phyloP scores from a whole-genome alignment of 257 asterid species.

The Scutellaria baicalensis region DNA sequence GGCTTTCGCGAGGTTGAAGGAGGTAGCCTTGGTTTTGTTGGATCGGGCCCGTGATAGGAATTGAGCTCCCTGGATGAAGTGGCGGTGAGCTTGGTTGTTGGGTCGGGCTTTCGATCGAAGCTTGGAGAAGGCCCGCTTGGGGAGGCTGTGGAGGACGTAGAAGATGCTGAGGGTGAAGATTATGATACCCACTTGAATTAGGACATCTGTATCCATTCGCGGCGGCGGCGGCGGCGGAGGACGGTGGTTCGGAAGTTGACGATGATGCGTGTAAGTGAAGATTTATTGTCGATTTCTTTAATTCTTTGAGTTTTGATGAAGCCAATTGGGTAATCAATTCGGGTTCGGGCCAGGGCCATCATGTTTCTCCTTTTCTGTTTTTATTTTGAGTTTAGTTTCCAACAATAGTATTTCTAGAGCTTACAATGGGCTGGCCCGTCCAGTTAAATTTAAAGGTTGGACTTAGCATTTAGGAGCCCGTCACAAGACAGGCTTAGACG shows the following conservation, averaged over 20 bases:
- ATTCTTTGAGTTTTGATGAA: neutral
- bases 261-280: neutral
- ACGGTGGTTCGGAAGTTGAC: neutral
- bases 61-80: slow-evolving; percentile 80
- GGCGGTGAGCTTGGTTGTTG: slow-evolving; percentile 58
- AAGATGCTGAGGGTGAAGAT: slow-evolving; percentile 49
- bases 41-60: slow-evolving; percentile 78
- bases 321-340: neutral
- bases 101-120: slow-evolving; percentile 63
- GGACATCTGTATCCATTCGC: slow-evolving; percentile 41
- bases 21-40: slow-evolving; percentile 31
- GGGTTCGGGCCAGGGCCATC: neutral
- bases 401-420: no score
- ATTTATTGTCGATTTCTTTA: neutral
- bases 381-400: no score
- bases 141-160: slow-evolving; percentile 52
- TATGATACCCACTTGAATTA: slow-evolving; percentile 45
- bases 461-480: no score
- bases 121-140: slow-evolving; percentile 50
- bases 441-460: no score
- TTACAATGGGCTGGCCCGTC: no score
- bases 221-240: slow-evolving; percentile 2
- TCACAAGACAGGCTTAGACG: no score
- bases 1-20: slow-evolving; percentile 60
- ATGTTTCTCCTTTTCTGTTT: neutral